These are phyloP conservation scores for Penicillium alfredii DNA, from an alignment of 495 filamentous ascomycete species.

Conservation along the genomic window DNA sequence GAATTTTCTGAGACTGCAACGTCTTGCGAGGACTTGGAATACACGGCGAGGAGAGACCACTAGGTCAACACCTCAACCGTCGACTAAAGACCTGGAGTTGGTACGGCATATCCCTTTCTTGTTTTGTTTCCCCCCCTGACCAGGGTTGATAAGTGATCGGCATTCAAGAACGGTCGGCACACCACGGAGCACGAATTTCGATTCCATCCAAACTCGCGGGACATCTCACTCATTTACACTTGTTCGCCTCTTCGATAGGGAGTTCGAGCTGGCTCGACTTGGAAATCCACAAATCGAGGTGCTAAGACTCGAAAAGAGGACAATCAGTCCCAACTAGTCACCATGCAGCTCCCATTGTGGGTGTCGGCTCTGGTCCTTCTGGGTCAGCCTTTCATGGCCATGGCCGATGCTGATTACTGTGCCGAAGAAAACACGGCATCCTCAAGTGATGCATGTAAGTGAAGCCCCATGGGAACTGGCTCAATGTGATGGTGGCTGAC, in stretches of 20 bases:
- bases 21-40: no score
- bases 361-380: constrained; percentile 12
- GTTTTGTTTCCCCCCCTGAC: neutral
- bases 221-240: neutral
- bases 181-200: neutral
- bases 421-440: constrained; percentile 44
- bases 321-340: constrained; percentile 2
- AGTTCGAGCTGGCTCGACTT: no score
- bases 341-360: constrained; percentile 14
- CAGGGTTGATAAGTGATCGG: neutral
- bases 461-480: no score
- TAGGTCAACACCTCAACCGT: no score
- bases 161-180: neutral
- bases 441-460: no score
- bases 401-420: constrained; percentile 34
- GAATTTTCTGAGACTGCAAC: no score
- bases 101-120: neutral
- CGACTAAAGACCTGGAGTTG: no score
- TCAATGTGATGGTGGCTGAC: constrained; percentile 11
- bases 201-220: neutral
- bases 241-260: no score
- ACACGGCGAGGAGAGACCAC: no score
- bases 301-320: no score
- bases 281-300: neutral
- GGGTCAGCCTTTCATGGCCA: constrained; percentile 12